These are phyloP conservation scores for Silene noctiflora DNA, from an alignment of 179 eudicot species.

Conservation along the genomic window DNA sequence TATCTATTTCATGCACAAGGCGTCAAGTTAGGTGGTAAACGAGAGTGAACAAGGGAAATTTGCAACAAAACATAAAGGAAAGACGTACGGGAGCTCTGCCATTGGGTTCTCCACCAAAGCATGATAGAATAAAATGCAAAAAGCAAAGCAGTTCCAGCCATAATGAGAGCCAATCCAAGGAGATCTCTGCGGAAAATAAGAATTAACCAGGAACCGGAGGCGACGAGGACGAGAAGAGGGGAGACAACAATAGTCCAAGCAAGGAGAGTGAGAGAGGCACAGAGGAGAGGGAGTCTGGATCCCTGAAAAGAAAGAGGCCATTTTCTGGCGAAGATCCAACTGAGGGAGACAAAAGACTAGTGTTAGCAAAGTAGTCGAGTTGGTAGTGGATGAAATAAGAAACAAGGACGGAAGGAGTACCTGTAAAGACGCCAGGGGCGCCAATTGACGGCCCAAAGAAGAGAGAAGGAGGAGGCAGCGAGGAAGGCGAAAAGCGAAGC, in stretches of 20 bases:
- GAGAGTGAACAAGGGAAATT: not conserved
- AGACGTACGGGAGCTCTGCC: constrained; percentile 96
- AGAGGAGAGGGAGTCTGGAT: constrained; percentile 65
- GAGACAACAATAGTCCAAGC: constrained; percentile 79
- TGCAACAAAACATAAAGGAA: not conserved
- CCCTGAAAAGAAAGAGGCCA: constrained; percentile 81
- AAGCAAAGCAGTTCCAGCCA: constrained; percentile 92
- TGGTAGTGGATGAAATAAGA: too few species aligned
- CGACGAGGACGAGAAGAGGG: constrained; percentile 64
- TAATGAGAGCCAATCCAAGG: constrained; percentile 83
- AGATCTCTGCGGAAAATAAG: constrained; percentile 64
- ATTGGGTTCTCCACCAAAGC: constrained; percentile 99
- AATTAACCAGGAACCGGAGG: constrained; percentile 82
- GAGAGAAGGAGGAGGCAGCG: constrained; percentile 67
- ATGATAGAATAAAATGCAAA: constrained; percentile 91
- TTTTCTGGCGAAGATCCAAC: constrained; percentile 98
- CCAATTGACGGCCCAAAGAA: constrained; percentile 98
- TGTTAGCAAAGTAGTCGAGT: not conserved
- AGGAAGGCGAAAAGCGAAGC: constrained; percentile 66
- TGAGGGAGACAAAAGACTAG: constrained; percentile 6
- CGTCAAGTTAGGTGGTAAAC: not conserved
- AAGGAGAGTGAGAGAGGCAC: constrained; percentile 54
- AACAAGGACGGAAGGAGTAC: constrained; percentile 22
- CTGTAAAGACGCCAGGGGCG: constrained; percentile 99
- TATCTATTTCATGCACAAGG: not conserved